These are phyloP conservation scores for Leccinum subrobustum DNA, from an alignment of 1,284 basidiomycete genomes.

Conservation along the genomic window DNA sequence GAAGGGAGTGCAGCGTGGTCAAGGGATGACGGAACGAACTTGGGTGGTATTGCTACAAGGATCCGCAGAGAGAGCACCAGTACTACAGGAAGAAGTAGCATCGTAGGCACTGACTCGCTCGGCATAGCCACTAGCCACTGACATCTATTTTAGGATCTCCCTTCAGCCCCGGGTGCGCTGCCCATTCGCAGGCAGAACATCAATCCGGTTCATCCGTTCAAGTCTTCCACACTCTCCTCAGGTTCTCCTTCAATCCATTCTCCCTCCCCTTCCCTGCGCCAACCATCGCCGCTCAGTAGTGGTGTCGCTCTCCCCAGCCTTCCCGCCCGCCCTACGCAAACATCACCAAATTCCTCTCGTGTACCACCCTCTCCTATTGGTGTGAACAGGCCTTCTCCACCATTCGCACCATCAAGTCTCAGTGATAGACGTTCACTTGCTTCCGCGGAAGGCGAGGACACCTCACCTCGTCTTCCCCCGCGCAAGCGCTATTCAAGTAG, in stretches of 20 bases:
- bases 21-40: conserved; percentile 36
- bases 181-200: conserved; percentile 55
- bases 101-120: conserved; percentile 26
- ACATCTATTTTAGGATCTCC: conserved; percentile 28
- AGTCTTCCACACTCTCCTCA: conserved; percentile 63
- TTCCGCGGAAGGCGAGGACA: conserved; percentile 35
- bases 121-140: conserved; percentile 17
- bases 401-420: conserved; percentile 48
- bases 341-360: conserved; percentile 42
- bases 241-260: conserved; percentile 50
- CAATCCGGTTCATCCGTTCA: conserved; percentile 62
- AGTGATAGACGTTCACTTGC: conserved; percentile 41
- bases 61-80: conserved; percentile 43
- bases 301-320: conserved; percentile 27
- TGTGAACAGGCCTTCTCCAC: conserved; percentile 42
- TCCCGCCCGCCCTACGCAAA: conserved; percentile 36
- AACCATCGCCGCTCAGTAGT: conserved; percentile 42
- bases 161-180: conserved; percentile 44
- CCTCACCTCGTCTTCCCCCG: conserved; percentile 29
- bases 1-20: conserved; percentile 38
- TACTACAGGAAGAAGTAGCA: conserved; percentile 34
- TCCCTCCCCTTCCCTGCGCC: conserved; percentile 46
- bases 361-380: conserved; percentile 46
- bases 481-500: conserved; percentile 66
- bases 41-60: conserved; percentile 37